phyloP scores from a whole-genome alignment of 140 eudicot genomes.

The Oenanthe javanica region DNA sequence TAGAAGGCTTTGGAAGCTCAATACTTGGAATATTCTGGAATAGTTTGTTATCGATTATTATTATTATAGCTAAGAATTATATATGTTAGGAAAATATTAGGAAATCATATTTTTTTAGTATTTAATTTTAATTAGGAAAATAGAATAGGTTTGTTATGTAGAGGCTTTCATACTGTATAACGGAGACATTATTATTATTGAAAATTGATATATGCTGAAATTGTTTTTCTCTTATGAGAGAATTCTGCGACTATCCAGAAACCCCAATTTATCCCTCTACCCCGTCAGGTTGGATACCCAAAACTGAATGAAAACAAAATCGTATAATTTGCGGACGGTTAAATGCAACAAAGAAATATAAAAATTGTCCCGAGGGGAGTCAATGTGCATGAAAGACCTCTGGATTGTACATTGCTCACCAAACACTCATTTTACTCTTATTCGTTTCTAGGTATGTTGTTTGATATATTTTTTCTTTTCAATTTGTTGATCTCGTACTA shows the following conservation, averaged over 20 bases:
- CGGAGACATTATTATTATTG: neutral
- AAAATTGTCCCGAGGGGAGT: neutral
- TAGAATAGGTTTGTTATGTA: neutral
- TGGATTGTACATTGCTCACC: neutral
- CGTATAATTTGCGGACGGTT: neutral
- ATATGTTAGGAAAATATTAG: too few relatives aligned
- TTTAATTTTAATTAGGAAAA: neutral
- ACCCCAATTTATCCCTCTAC: neutral
- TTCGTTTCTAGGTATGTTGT: neutral
- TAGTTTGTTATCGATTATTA: neutral
- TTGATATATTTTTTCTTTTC: neutral
- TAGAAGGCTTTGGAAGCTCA: neutral
- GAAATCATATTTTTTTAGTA: neutral
- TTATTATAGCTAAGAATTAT: too few relatives aligned
- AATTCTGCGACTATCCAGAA: neutral
- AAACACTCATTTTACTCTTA: neutral
- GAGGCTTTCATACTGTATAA: neutral
- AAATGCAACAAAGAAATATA: neutral
- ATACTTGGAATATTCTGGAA: neutral
- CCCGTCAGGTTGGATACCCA: neutral
- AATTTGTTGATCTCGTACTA: neutral
- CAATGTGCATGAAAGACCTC: neutral
- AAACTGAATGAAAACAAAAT: neutral
- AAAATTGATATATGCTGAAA: neutral
- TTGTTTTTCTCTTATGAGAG: neutral